A percentile compares a stretch with the other conserved stretches of the same genome.
Evolutionary conservation across 495 filamentous ascomycete genomes (phyloP).

Genomic region (Trichoderma parareesei): DNA sequence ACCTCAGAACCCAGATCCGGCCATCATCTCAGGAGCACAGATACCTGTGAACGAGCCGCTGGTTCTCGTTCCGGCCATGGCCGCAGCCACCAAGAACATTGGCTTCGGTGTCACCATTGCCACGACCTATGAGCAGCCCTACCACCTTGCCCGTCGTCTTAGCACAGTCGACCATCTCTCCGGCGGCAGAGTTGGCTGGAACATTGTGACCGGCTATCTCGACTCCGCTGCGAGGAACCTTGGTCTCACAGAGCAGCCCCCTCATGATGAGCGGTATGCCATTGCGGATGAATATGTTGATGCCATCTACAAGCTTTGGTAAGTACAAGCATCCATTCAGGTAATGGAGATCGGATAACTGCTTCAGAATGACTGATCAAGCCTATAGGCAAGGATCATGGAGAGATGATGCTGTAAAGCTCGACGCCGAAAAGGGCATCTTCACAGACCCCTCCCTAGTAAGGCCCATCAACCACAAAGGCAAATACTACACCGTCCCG

Average conservation of each 20-base stretch:
- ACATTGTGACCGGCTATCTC: constrained; percentile 56
- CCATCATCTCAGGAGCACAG: constrained; percentile 36
- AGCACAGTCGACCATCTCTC: constrained; percentile 57
- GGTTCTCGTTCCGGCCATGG: constrained; percentile 51
- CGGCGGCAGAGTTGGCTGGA: constrained; percentile 53
- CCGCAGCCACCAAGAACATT: constrained; percentile 46
- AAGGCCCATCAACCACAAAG: constrained; percentile 50
- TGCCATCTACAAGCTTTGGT: constrained; percentile 51
- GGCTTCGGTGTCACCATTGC: constrained; percentile 47
- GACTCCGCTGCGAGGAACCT: constrained; percentile 52
- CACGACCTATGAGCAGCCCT: constrained; percentile 52
- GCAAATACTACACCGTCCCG: constrained; percentile 47
- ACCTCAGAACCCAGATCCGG: constrained; percentile 44
- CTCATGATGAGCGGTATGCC: constrained; percentile 54
- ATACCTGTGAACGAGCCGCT: constrained; percentile 46
- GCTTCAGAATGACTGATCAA: constrained; percentile 22
- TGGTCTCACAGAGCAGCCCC: constrained; percentile 45
- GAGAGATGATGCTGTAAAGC: constrained; percentile 44
- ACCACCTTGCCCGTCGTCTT: constrained; percentile 49
- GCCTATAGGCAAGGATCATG: constrained; percentile 48
- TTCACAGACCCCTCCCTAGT: constrained; percentile 50
- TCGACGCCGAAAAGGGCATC: constrained; percentile 39
- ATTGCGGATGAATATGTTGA: constrained; percentile 55
- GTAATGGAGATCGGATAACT: too few relatives aligned
- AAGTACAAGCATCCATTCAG: too few relatives aligned